phyloP scores from a whole-genome alignment of 169 alveolate genomes.

The Babesia sp. region DNA sequence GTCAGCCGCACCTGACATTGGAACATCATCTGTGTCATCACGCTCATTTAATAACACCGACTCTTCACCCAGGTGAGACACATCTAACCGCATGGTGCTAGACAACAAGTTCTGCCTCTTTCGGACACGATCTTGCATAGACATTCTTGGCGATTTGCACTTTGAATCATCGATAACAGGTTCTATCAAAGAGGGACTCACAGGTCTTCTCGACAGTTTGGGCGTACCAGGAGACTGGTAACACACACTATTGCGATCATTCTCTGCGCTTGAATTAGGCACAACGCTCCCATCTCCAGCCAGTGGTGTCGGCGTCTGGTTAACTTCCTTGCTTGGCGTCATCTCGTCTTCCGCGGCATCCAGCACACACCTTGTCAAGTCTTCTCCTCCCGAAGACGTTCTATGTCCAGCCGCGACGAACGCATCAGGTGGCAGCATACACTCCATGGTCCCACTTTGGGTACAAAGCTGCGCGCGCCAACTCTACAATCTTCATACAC shows the following conservation, averaged over 20 bases:
- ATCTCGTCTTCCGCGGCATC: not conserved
- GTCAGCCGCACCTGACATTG: not conserved
- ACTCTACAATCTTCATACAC: not conserved
- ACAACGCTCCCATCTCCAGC: not conserved
- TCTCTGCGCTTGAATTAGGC: not conserved
- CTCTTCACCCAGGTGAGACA: not conserved
- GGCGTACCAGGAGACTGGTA: not conserved
- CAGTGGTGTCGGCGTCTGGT: constrained; percentile 5
- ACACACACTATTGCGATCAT: not conserved
- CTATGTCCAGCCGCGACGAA: not conserved
- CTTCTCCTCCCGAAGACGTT: not conserved
- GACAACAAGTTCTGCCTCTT: constrained; percentile 2
- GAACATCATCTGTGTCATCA: not conserved
- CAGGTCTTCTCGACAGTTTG: not conserved
- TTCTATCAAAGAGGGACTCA: not conserved
- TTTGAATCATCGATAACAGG: not conserved
- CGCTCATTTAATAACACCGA: not conserved
- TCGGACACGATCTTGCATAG: constrained; percentile 6
- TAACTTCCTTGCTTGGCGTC: not conserved
- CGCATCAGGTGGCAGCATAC: constrained; percentile 14
- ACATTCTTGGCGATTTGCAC: constrained; percentile 1
- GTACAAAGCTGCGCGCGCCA: constrained; percentile 23
- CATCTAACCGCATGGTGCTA: not conserved
- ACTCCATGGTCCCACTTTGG: constrained; percentile 25
- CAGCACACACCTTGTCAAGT: not conserved